Evolutionary conservation across 352 stramenopile genomes (phyloP), one percentile per base, ranked within the genome.

Genomic region (Globisporangium canariense): DNA sequence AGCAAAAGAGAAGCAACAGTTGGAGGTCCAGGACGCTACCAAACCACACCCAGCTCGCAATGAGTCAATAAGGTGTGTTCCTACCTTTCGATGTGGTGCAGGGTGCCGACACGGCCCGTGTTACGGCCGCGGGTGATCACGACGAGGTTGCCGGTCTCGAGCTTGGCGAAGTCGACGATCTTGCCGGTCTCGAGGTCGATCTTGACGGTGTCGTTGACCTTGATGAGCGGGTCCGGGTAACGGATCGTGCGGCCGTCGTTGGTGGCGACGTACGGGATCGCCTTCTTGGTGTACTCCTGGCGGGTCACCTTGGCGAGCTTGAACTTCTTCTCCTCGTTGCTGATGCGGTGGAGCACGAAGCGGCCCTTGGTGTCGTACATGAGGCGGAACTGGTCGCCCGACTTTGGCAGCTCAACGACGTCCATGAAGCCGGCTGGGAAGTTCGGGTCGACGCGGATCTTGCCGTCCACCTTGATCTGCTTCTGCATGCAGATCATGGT

Each of bases 401-500:
- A 93, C 89, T 99, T 99, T 63, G 98, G 90, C 46, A 99, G 85
- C 71, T 97, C 86, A 40, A 99, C 88, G n/a, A 99, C 96, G 73
- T 99, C 97, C 97, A 99, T 99, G 90, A 99, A 99, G 55, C 98
- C 97, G 34, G 96, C 96, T 41, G 97, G 97, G 87, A 98, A 99
- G 84, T 98, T 98, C 52, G 91, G 81, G 85, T 99, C 98, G 62
- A 98, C 98, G 60, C 97, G 93, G 56, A 99, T 74, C 75, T 97
- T 97, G 74, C 94, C 93, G 76, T 98, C 93, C 52, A 99, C 96
- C 89, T 99, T 99, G 77, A 99, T 90, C 64, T 96, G 95, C 85
- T 98, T 98, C 79, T 99, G 93, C 90, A 99, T 99, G 88, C 96
- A 99, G 78, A 99, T 99, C 88, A 98, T 97, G 55, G 96, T 98